Percentiles rank a stretch among this genome's conserved stretches.
Evolutionary conservation across 257 asterid species (phyloP).

Genomic region (Haberlea rhodopensis): DNA sequence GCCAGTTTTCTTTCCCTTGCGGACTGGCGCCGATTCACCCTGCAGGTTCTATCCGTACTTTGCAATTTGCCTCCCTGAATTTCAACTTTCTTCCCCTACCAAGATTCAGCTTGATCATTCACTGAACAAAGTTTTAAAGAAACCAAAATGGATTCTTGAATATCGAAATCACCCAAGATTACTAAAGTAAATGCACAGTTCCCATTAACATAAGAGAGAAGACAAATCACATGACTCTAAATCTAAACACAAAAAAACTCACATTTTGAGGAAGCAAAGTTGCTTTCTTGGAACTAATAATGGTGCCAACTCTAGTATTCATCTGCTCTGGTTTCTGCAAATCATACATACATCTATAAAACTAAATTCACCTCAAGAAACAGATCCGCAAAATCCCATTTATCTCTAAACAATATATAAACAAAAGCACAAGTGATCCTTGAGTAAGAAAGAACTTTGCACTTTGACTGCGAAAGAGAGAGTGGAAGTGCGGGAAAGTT

Average conservation of each 20-base stretch:
- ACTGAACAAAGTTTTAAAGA: not conserved
- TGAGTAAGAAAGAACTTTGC: conserved; percentile 22
- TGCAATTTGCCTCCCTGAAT: conserved; percentile 40
- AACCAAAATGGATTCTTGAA: not conserved
- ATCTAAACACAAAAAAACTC: conserved; percentile 21
- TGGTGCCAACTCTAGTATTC: conserved; percentile 31
- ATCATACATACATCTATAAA: conserved; percentile 1
- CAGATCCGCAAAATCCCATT: conserved; percentile 25
- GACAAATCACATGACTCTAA: not conserved
- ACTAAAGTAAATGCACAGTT: not conserved
- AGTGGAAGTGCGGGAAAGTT: conserved; percentile 44
- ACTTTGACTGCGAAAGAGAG: conserved; percentile 23
- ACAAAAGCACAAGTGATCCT: conserved; percentile 9
- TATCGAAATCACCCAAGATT: not conserved
- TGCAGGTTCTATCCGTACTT: conserved; percentile 36
- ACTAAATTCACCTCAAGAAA: conserved; percentile 12
- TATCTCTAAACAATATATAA: conserved; percentile 11
- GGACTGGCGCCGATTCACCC: conserved; percentile 37
- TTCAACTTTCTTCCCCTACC: conserved; percentile 58
- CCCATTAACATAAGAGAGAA: not conserved
- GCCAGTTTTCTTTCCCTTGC: conserved; percentile 68
- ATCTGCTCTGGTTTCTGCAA: conserved; percentile 30
- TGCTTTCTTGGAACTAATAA: conserved; percentile 37
- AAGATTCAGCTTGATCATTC: conserved; percentile 29
- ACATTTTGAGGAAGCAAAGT: conserved; percentile 56